A percentile compares a stretch with the other conserved stretches of the same genome.
phyloP scores from a whole-genome alignment of 352 stramenopile genomes.

The Phytophthora constricta region DNA sequence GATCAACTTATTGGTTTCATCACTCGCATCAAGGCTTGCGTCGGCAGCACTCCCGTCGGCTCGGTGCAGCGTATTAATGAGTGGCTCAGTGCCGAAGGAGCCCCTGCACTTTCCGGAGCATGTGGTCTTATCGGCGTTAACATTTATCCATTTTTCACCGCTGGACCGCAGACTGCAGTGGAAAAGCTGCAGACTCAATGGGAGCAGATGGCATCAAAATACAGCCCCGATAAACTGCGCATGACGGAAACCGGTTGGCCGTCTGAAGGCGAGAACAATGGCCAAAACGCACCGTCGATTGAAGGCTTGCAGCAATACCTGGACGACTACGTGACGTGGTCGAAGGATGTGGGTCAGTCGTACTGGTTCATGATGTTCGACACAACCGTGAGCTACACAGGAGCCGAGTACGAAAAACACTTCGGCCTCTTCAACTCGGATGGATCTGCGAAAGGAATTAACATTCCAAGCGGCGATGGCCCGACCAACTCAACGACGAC shows the following conservation, averaged over 20 bases:
- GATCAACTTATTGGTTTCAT: slow-evolving; percentile 59
- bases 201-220: slow-evolving; percentile 53
- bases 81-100: slow-evolving; percentile 51
- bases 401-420: slow-evolving; percentile 60
- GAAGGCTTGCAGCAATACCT: slow-evolving; percentile 51
- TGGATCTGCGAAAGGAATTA: slow-evolving; percentile 40
- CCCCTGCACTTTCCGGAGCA: slow-evolving; percentile 34
- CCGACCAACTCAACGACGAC: slow-evolving; percentile 19
- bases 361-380: slow-evolving; percentile 85
- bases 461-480: slow-evolving; percentile 34
- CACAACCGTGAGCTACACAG: slow-evolving; percentile 52
- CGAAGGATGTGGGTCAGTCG: slow-evolving; percentile 33
- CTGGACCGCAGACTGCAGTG: slow-evolving; percentile 41
- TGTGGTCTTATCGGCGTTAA: slow-evolving; percentile 57
- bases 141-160: slow-evolving; percentile 84
- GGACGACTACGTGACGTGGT: slow-evolving; percentile 56
- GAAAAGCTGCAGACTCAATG: slow-evolving; percentile 67
- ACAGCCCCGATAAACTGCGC: slow-evolving; percentile 46
- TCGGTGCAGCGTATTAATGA: slow-evolving; percentile 84
- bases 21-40: slow-evolving; percentile 58
- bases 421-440: slow-evolving; percentile 62
- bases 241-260: slow-evolving; percentile 77
- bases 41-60: slow-evolving; percentile 52
- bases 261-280: slow-evolving; percentile 41
- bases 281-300: slow-evolving; percentile 44